A percentile compares a stretch with the other conserved stretches of the same genome.
phyloP scores from a whole-genome alignment of 2,329 filamentous ascomycete genomes.

The Phialophora macrospora region DNA sequence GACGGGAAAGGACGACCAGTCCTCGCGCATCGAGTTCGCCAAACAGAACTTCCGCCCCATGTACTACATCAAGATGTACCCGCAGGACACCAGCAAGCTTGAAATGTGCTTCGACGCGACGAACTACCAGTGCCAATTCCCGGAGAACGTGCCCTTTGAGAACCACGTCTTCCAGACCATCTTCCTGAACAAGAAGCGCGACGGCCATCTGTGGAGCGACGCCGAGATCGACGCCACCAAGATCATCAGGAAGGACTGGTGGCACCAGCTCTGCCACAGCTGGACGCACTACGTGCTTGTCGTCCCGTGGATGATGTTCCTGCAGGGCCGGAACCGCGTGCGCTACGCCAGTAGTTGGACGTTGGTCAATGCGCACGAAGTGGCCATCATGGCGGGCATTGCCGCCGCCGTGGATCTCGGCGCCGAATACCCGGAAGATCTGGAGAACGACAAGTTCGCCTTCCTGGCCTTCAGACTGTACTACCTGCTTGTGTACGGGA shows the following conservation, averaged over 20 bases:
- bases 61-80: conserved; percentile 65
- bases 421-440: conserved; percentile 65
- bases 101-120: conserved; percentile 74
- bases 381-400: conserved; percentile 72
- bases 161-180: conserved; percentile 73
- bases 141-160: conserved; percentile 55
- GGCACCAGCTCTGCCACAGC: conserved; percentile 66
- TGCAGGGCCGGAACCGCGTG: conserved; percentile 69
- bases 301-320: conserved; percentile 73
- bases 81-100: conserved; percentile 58
- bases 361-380: conserved; percentile 68
- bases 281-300: conserved; percentile 66
- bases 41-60: conserved; percentile 59
- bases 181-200: conserved; percentile 62
- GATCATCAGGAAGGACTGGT: conserved; percentile 65
- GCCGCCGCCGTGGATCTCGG: conserved; percentile 72
- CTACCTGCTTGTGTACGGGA: conserved; percentile 65
- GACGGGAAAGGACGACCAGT: conserved; percentile 29
- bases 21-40: conserved; percentile 40
- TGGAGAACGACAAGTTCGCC: conserved; percentile 67
- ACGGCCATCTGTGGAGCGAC: conserved; percentile 61
- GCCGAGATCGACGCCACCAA: conserved; percentile 62
- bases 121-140: conserved; percentile 74
- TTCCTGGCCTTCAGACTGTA: conserved; percentile 66
- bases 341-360: conserved; percentile 71